Conservation (phyloP, 768 basidiomycete species). For the Suillus subluteus region DNA sequence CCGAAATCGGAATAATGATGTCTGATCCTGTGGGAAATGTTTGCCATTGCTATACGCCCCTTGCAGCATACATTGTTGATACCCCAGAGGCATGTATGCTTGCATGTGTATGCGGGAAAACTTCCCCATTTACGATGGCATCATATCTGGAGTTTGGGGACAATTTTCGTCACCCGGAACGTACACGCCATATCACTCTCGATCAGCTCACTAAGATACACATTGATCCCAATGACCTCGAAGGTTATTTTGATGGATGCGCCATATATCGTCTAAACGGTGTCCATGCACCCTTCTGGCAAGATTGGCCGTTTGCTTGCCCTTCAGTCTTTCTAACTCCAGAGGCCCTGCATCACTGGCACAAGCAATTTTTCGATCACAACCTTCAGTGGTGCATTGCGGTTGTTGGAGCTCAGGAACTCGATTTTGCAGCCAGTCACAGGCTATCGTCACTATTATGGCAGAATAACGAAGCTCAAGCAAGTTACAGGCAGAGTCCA, state of each 20-base stretch:
- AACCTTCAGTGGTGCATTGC: conserved; percentile 36
- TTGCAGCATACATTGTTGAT: too few relatives aligned
- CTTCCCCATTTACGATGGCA: too few relatives aligned
- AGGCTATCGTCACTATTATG: conserved; percentile 39
- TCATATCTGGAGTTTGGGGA: too few relatives aligned
- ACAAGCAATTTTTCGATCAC: neutral
- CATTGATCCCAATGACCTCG: neutral
- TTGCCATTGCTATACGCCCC: too few relatives aligned
- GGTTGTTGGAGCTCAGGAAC: conserved; percentile 33
- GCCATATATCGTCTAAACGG: neutral
- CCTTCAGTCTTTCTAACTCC: conserved; percentile 6
- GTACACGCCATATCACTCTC: too few relatives aligned
- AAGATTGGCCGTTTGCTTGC: neutral
- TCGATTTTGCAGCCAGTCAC: conserved; percentile 32
- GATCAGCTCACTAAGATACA: neutral
- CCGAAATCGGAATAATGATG: too few relatives aligned
- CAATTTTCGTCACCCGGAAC: too few relatives aligned
- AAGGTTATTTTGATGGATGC: neutral
- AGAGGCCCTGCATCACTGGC: neutral
- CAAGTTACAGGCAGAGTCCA: too few relatives aligned
- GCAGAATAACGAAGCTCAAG: conserved; percentile 31
- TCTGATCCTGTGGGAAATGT: too few relatives aligned
- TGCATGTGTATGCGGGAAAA: too few relatives aligned
- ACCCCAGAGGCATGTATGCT: too few relatives aligned
- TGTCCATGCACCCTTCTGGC: neutral